Evolutionary conservation across 1,284 basidiomycete species (phyloP).

Genomic region (Cystobasidium pallidum): DNA sequence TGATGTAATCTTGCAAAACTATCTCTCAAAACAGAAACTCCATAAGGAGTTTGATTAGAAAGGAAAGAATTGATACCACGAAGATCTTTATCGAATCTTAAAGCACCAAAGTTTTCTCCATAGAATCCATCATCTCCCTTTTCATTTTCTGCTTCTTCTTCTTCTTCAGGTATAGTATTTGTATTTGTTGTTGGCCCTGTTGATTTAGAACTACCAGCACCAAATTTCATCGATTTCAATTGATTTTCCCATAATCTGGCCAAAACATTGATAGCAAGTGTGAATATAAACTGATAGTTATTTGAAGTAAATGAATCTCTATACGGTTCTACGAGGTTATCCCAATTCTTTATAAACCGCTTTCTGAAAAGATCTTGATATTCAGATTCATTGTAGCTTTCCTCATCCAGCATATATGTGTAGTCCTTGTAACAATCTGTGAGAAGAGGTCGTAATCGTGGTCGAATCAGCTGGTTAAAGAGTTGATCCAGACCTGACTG

Average conservation of each 20-base stretch:
- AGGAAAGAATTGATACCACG: slow-evolving; percentile 80
- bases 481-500: slow-evolving; percentile 87
- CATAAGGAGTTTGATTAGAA: slow-evolving; percentile 79
- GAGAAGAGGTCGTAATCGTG: slow-evolving; percentile 78
- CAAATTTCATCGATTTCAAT: slow-evolving; percentile 77
- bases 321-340: slow-evolving; percentile 77
- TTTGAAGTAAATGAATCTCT: slow-evolving; percentile 81
- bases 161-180: too few relatives aligned
- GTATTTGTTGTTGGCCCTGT: neutral
- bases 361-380: slow-evolving; percentile 83
- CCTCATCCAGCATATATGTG: slow-evolving; percentile 85
- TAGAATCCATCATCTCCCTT: neutral
- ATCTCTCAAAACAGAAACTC: slow-evolving; percentile 73
- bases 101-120: slow-evolving; percentile 79
- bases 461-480: slow-evolving; percentile 87
- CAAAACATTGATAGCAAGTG: slow-evolving; percentile 78
- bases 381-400: slow-evolving; percentile 78
- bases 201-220: slow-evolving; percentile 69
- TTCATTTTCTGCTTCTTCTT: too few relatives aligned
- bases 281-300: slow-evolving; percentile 85
- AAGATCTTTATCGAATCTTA: slow-evolving; percentile 92
- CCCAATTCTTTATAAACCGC: slow-evolving; percentile 83
- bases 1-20: slow-evolving; percentile 91
- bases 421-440: slow-evolving; percentile 87
- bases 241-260: slow-evolving; percentile 93